These are phyloP conservation scores for Purshia tridentata DNA, from an alignment of 306 rosid species.

Conservation along the genomic window DNA sequence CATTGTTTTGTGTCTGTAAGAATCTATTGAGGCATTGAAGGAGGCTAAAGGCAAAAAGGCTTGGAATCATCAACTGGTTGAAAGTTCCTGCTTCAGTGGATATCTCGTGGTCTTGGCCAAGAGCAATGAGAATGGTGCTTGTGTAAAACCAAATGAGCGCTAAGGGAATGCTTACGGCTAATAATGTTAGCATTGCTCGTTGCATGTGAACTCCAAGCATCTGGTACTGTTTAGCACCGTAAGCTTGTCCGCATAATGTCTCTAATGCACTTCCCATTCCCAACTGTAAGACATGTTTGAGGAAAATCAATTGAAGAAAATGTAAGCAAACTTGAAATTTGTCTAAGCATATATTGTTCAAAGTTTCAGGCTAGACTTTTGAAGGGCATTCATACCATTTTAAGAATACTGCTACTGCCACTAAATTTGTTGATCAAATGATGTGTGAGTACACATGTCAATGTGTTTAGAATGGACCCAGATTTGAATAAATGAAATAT, in stretches of 20 bases:
- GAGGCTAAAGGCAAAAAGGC: conserved; percentile 42
- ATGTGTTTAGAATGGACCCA: too few species aligned
- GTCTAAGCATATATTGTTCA: too few species aligned
- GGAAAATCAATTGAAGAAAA: not conserved
- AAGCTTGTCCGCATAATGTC: conserved; percentile 61
- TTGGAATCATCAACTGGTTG: conserved; percentile 46
- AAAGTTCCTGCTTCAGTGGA: conserved; percentile 44
- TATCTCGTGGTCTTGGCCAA: conserved; percentile 48
- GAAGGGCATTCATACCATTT: too few species aligned
- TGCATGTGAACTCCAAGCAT: conserved; percentile 58
- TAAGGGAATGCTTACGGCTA: conserved; percentile 40
- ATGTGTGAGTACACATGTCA: too few species aligned
- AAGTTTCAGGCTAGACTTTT: too few species aligned
- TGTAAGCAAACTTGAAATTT: not conserved
- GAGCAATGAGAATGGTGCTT: conserved; percentile 34
- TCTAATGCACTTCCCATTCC: conserved; percentile 68
- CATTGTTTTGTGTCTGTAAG: conserved; percentile 56
- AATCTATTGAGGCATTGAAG: conserved; percentile 61
- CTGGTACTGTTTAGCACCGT: conserved; percentile 52
- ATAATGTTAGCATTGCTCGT: conserved; percentile 46
- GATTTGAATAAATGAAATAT: too few species aligned
- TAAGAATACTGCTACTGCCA: too few species aligned
- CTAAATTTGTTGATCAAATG: too few species aligned
- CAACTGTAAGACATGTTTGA: conserved; percentile 25
- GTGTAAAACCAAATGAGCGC: conserved; percentile 45